Evolutionary conservation across 352 stramenopile genomes (phyloP).

Genomic region (Phytophthora brassicae): DNA sequence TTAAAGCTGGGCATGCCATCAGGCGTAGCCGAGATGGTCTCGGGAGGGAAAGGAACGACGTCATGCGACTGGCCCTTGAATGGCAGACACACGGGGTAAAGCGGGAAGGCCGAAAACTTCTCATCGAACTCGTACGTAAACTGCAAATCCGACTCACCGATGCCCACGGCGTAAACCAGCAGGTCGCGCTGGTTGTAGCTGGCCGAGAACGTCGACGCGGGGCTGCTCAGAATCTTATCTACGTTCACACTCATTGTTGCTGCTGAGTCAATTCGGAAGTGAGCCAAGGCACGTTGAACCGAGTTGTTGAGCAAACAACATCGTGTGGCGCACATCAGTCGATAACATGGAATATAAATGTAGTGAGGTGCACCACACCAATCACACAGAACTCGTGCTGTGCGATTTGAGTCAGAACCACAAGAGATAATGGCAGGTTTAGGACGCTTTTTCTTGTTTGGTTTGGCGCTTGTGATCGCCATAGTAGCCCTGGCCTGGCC

Average conservation of each 20-base stretch:
- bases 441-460: slow-evolving; percentile 45
- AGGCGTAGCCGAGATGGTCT: slow-evolving; percentile 53
- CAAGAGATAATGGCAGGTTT: slow-evolving; percentile 32
- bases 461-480: slow-evolving; percentile 52
- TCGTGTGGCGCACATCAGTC: not conserved
- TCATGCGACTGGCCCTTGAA: slow-evolving; percentile 90
- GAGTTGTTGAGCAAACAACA: slow-evolving; percentile 21
- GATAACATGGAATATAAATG: not conserved
- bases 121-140: slow-evolving; percentile 90
- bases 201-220: slow-evolving; percentile 51
- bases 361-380: not conserved
- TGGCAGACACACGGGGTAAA: slow-evolving; percentile 85
- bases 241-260: slow-evolving; percentile 58
- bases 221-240: slow-evolving; percentile 60
- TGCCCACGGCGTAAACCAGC: slow-evolving; percentile 86
- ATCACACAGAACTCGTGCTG: slow-evolving; percentile 22
- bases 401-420: slow-evolving; percentile 21
- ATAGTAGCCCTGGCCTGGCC: slow-evolving; percentile 69
- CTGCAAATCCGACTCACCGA: slow-evolving; percentile 82
- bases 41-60: slow-evolving; percentile 85
- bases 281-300: slow-evolving; percentile 28
- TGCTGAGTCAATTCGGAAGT: slow-evolving; percentile 23
- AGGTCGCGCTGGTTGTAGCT: slow-evolving; percentile 91
- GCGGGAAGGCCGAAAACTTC: slow-evolving; percentile 85
- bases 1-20: slow-evolving; percentile 80